A percentile compares a stretch with the other conserved stretches of the same genome.
These are phyloP conservation scores for Trichoderma simmonsii DNA, from an alignment of 2,329 filamentous ascomycete genomes.

Conservation along the genomic window DNA sequence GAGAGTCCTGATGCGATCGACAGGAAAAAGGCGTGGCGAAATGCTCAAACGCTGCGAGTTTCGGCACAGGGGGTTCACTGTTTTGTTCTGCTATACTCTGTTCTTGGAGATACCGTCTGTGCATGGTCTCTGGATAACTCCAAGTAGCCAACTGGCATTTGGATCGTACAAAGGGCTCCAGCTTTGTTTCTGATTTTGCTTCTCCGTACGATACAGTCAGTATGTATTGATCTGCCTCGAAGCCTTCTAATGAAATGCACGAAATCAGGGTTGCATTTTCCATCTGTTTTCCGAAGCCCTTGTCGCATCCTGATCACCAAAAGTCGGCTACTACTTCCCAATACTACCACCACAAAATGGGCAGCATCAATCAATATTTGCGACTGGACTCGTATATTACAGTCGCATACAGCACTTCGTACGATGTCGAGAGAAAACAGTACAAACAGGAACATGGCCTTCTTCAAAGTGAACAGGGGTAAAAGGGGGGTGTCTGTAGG, in stretches of 20 bases:
- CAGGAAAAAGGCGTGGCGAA: background rate
- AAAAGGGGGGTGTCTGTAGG: slow-evolving; percentile 2
- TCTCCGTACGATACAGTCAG: too few relatives aligned
- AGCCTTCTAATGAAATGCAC: background rate
- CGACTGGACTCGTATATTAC: background rate
- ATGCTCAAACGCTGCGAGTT: slow-evolving; percentile 12
- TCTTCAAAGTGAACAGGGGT: background rate
- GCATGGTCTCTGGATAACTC: too few relatives aligned
- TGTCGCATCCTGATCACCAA: background rate
- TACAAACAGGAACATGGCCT: background rate
- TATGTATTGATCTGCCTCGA: background rate
- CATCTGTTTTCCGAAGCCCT: background rate
- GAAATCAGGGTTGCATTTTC: background rate
- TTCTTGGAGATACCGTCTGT: too few relatives aligned
- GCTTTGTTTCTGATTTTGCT: background rate
- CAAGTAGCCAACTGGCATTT: background rate
- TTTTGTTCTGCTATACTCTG: background rate
- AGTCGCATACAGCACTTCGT: background rate
- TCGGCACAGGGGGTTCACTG: background rate
- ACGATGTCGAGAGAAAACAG: background rate
- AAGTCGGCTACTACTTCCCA: background rate
- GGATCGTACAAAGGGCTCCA: background rate
- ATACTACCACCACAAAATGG: background rate
- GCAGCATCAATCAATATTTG: background rate
- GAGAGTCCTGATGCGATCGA: background rate